phyloP scores from a whole-genome alignment of 2,329 filamentous ascomycete species.

The Thelonectria rubi region DNA sequence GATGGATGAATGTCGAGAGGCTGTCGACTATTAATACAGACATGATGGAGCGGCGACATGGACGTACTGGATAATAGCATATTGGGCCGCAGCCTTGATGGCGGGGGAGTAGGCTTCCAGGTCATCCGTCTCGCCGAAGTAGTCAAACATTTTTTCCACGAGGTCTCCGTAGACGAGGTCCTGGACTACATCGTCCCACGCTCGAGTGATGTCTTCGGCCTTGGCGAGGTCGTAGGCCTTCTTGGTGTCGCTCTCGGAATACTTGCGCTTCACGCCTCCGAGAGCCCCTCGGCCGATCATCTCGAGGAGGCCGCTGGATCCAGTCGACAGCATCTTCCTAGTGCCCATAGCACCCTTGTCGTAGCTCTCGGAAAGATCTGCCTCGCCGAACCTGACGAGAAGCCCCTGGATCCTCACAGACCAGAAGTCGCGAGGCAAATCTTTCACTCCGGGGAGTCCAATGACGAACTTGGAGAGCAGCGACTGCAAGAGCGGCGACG shows the following conservation, averaged over 20 bases:
- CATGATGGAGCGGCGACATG: not conserved
- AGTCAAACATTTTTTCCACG: slow-evolving; percentile 70
- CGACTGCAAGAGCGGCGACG: slow-evolving; percentile 73
- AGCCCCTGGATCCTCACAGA: slow-evolving; percentile 67
- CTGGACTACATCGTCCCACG: slow-evolving; percentile 74
- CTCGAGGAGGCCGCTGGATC: slow-evolving; percentile 74
- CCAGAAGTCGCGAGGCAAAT: slow-evolving; percentile 73
- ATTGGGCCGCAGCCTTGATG: slow-evolving; percentile 72
- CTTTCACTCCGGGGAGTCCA: slow-evolving; percentile 70
- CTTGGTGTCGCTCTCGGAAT: slow-evolving; percentile 3
- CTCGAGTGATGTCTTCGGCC: slow-evolving; percentile 67
- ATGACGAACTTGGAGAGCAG: slow-evolving; percentile 73
- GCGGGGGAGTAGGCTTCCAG: slow-evolving; percentile 70
- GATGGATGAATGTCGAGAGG: slow-evolving; percentile 77
- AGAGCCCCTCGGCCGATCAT: slow-evolving; percentile 72
- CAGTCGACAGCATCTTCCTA: slow-evolving; percentile 78
- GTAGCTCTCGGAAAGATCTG: slow-evolving; percentile 81
- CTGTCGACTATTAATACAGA: slow-evolving; percentile 51
- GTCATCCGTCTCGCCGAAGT: slow-evolving; percentile 67
- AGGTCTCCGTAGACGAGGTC: slow-evolving; percentile 74
- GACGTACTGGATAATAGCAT: slow-evolving; percentile 73
- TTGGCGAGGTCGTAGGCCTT: slow-evolving; percentile 65
- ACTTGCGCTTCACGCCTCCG: slow-evolving; percentile 57
- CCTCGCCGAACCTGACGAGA: slow-evolving; percentile 69
- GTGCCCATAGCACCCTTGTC: slow-evolving; percentile 80